phyloP scores from a whole-genome alignment of 2,329 filamentous ascomycete species.

The Zymoseptoria ardabiliae region DNA sequence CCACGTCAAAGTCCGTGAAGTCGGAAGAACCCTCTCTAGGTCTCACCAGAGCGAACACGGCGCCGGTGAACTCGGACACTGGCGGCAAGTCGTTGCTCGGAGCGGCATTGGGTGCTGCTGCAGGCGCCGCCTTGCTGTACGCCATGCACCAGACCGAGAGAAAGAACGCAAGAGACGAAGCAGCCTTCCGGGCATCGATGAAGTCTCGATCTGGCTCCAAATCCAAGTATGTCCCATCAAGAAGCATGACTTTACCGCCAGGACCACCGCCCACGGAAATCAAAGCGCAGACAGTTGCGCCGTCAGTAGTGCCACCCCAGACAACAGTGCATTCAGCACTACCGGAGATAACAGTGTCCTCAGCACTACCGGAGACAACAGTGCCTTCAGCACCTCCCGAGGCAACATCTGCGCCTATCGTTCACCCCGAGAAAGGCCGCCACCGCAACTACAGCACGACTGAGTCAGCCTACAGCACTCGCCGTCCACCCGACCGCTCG shows the following conservation, averaged over 20 bases:
- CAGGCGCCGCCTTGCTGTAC: constrained; percentile 70
- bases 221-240: constrained; percentile 11
- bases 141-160: constrained; percentile 58
- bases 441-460: constrained; percentile 26
- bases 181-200: constrained; percentile 23
- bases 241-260: constrained; percentile 6
- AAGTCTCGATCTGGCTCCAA: constrained; percentile 12
- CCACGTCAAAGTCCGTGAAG: constrained; percentile 16
- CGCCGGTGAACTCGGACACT: constrained; percentile 14
- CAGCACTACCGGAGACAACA: constrained; percentile 1
- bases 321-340: background rate
- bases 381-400: constrained; percentile 19
- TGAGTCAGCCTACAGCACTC: constrained; percentile 23
- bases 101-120: constrained; percentile 70
- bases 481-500: constrained; percentile 15
- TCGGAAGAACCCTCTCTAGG: constrained; percentile 14
- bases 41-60: constrained; percentile 13
- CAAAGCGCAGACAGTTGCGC: background rate
- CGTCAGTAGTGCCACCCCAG: background rate
- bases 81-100: constrained; percentile 45
- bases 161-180: constrained; percentile 39
- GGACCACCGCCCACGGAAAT: constrained; percentile 9
- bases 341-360: background rate
- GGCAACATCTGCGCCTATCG: constrained; percentile 31
- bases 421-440: constrained; percentile 5